Conservation (phyloP, 805 yeast genomes). For the Schwanniomyces sp. region DNA sequence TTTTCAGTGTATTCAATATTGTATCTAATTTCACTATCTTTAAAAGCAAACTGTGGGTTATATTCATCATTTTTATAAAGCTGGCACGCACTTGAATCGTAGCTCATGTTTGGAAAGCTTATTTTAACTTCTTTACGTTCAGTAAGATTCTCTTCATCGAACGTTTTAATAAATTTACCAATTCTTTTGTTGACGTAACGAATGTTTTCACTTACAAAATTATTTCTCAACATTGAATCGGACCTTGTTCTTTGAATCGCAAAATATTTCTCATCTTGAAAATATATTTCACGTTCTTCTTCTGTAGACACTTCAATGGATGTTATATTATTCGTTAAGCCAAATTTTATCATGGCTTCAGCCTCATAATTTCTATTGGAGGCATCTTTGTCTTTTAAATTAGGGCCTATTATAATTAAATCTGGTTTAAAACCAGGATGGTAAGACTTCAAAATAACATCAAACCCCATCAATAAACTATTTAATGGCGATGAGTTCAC, state of each 20-base stretch:
- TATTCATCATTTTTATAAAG: slow-evolving; percentile 9
- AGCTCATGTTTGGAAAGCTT: slow-evolving; percentile 30
- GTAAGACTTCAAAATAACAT: slow-evolving; percentile 23
- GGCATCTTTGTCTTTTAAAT: slow-evolving; percentile 21
- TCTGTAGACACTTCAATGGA: slow-evolving; percentile 22
- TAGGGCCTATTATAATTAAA: slow-evolving; percentile 35
- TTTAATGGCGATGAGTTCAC: slow-evolving; percentile 27
- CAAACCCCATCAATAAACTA: slow-evolving; percentile 23
- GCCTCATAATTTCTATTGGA: slow-evolving; percentile 2
- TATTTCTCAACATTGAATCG: slow-evolving; percentile 13
- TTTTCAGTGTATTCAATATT: slow-evolving; percentile 1
- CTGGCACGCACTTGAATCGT: slow-evolving; percentile 18
- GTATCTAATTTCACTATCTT: slow-evolving; percentile 3
- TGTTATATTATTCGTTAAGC: slow-evolving; percentile 16
- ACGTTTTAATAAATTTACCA: slow-evolving; percentile 15
- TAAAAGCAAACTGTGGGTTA: slow-evolving; percentile 1
- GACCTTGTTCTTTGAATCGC: slow-evolving; percentile 11
- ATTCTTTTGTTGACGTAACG: slow-evolving; percentile 24
- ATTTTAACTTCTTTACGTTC: slow-evolving; percentile 15
- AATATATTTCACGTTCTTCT: slow-evolving; percentile 30
- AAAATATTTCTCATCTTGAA: slow-evolving; percentile 31
- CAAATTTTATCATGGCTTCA: slow-evolving; percentile 15
- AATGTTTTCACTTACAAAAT: slow-evolving; percentile 20
- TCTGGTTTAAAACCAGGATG: slow-evolving; percentile 27
- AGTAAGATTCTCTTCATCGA: slow-evolving; percentile 1